Base-by-base conservation (phyloP, 805 yeast species). In the Yarrowia deformans region DNA sequence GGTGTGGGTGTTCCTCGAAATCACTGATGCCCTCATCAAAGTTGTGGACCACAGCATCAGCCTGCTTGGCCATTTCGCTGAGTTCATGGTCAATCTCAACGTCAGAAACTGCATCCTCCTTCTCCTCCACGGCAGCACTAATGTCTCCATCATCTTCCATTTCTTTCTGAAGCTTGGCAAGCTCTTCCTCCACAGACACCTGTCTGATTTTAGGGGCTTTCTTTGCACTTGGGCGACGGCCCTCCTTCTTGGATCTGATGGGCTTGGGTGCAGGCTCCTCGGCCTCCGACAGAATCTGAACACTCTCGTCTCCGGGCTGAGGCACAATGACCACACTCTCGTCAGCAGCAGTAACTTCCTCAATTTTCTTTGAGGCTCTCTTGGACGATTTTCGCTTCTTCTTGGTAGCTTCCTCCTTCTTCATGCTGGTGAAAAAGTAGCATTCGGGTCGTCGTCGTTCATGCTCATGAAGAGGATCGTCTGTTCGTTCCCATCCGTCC, bases 401-500 rank as follows among this genome's bases (percentile, higher is more conserved):
- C 50, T 58, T 58, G 23, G 50, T 32, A 40, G 50, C 29, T n/a
- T 19, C 35, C 14, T 8, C 37, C 37, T 43, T 40, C 7, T 40
- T 29, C 48, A 18, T 66, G 14, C 68, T 69, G 43, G 75, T 71
- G 69, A 83, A 82, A 46, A 82, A 77, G 71, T 80, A 78, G 75
- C 89, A 82, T 35, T 79, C 74, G 2, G 80, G 81, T 29, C 79
- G 76, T 63, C 84, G 75, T 67, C 78, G 76, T n/a, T 74, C 71
- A 74, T 90, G 95, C 72, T 87, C 92, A 16, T 72, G 80, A 9
- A 82, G 70, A 0, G 93, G 94, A 70, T 84, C 86, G 77, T 91
- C 95, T 1, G 79, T 82, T 1, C 77, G 75, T 70, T 85, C 90
- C 96, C 96, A 90, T 2, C 92, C 93, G 67, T 89, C 90, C 16